Conservation (phyloP, 2,329 filamentous ascomycete species). For the Lachnellula hyalina region DNA sequence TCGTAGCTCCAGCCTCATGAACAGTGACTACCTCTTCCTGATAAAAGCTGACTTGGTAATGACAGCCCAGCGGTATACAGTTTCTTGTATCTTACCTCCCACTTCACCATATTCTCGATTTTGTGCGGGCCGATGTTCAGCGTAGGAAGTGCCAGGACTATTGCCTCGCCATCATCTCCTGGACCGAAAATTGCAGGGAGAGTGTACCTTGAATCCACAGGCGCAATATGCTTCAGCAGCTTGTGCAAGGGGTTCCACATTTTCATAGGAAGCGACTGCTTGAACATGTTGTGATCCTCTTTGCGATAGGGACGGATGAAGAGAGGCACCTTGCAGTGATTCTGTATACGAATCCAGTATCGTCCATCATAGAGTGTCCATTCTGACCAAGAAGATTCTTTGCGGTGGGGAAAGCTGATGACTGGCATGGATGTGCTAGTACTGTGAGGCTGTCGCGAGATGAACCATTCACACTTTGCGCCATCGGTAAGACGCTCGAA, state of each 20-base stretch:
- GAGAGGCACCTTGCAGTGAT: constrained; percentile 4
- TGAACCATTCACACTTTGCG: constrained; percentile 12
- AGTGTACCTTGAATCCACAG: constrained; percentile 24
- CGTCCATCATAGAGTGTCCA: constrained; percentile 50
- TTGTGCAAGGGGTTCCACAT: background rate
- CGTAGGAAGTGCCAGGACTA: constrained; percentile 24
- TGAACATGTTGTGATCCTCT: constrained; percentile 15
- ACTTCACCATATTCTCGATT: constrained; percentile 5
- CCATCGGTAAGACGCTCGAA: constrained; percentile 13
- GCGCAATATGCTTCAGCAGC: constrained; percentile 14
- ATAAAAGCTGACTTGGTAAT: background rate
- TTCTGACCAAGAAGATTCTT: constrained; percentile 9
- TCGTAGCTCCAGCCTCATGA: background rate
- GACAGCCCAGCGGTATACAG: constrained; percentile 13
- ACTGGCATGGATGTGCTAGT: constrained; percentile 32
- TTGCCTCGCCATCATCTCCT: constrained; percentile 9
- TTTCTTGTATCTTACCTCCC: constrained; percentile 27
- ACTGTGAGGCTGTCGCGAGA: constrained; percentile 23
- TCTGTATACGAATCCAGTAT: constrained; percentile 51
- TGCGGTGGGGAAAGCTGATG: constrained; percentile 36
- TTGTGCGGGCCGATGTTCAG: constrained; percentile 13
- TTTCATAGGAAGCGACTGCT: background rate
- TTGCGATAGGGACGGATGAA: constrained; percentile 16
- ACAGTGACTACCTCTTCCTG: background rate
- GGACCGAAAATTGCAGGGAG: constrained; percentile 23